Base-by-base conservation (phyloP, 2,329 filamentous ascomycete genomes). In the Coniochaeta sp. region DNA sequence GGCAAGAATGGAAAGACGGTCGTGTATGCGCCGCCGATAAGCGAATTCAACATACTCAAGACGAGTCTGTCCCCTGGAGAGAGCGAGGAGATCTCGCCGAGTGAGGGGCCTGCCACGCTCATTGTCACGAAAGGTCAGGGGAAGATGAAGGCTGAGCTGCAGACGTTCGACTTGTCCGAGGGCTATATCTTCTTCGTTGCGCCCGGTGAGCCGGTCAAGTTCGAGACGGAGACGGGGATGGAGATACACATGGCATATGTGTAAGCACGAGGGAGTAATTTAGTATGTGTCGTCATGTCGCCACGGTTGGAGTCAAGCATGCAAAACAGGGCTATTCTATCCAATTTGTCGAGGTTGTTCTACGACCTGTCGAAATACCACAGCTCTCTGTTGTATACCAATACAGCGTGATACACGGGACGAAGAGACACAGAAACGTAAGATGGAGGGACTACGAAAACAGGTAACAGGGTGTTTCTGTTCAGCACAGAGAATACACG, bases 1-100 rank as follows among this genome's bases (percentile, higher is more conserved):
- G 81, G 85, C 56, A 74, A 75, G 62, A 77, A 80, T 47, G 86
- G 86, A 0, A 86, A 82, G 71, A 89, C 87, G 1, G 77, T 79
- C 57, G 74, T 86, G 1, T 90, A 89, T 67, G 78, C 77, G 10
- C 88, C 89, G 5, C 87, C 87, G 0, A 80, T 90, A 71, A 85
- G 82, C 66, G 89, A 92, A 72, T 92, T 93, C 67, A 82, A 86
- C 65, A 83, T 92, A 74, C 73, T 91, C 12, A 77, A 80, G 55
- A 85, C 82, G 1, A 78, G 79, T 22, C 67, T 92, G n/a, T 71
- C 69, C 3, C 71, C 72, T 0, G 83, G 81, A 0, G 85, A 89
- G 66, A 80, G 72, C 40, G 89, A 92, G 65, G 77, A 73, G 6
- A 73, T 89, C 17, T 73, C 72, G 52, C 73, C 77, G 1, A 73